These are phyloP conservation scores for Calonectria multiphialidica DNA, from an alignment of 2,329 filamentous ascomycete species.

Conservation along the genomic window DNA sequence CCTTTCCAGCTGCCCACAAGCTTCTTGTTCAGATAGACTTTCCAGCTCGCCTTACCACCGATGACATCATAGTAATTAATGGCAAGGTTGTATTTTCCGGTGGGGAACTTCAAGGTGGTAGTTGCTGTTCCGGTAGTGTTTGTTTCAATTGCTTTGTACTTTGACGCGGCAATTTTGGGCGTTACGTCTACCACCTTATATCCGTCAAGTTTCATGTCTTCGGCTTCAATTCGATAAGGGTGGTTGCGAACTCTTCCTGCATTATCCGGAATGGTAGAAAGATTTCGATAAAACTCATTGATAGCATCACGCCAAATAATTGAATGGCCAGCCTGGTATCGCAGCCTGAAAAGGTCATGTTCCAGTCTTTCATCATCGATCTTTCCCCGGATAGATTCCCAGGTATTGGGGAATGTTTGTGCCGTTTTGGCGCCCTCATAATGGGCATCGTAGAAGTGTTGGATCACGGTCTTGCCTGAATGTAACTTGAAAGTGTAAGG, in stretches of 20 bases:
- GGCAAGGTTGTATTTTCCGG: constrained; percentile 66
- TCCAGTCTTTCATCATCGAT: constrained; percentile 72
- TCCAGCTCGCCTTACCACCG: constrained; percentile 68
- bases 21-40: constrained; percentile 64
- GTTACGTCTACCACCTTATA: constrained; percentile 66
- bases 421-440: constrained; percentile 70
- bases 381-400: constrained; percentile 65
- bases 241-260: constrained; percentile 69
- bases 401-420: constrained; percentile 67
- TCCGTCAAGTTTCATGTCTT: constrained; percentile 70
- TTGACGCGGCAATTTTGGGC: constrained; percentile 72
- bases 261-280: constrained; percentile 71
- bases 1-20: constrained; percentile 70
- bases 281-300: constrained; percentile 68
- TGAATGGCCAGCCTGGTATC: constrained; percentile 76
- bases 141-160: constrained; percentile 46
- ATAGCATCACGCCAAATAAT: constrained; percentile 79
- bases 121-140: constrained; percentile 11
- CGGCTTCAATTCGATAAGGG: constrained; percentile 76
- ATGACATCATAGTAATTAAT: constrained; percentile 76
- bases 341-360: constrained; percentile 68
- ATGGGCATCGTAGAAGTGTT: constrained; percentile 75
- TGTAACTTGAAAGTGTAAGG: constrained; percentile 73
- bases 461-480: constrained; percentile 75
- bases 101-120: not conserved